Evolutionary conservation across 306 rosid genomes (phyloP), one percentile per base, ranked within the genome.

Genomic region (Lathyrus aphaca): DNA sequence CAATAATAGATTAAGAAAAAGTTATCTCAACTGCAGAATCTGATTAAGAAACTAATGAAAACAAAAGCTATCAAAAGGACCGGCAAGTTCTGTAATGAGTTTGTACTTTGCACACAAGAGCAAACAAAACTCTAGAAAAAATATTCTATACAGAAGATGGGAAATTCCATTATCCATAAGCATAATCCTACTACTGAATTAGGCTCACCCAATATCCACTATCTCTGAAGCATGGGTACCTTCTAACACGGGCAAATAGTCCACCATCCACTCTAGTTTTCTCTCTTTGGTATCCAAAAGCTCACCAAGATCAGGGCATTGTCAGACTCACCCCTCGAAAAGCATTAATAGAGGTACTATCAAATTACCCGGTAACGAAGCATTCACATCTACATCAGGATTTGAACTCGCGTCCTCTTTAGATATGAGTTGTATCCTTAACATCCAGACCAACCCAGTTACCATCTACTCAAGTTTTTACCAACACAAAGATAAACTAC

Each of bases 21-120:
- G 61, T 79, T 45, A 76, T 73, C 68, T 64, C 44, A 59, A 68
- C 51, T 6, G 63, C 70, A 75, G 29, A 71, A 70, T 63, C 72
- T 49, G 35, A 70, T 37, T 59, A 42, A 21, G 17, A 58, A 80
- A 12, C 18, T 49, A 17, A 54, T 19, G 39, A 18, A 37, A 19
- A 10, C 46, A 35, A 39, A 54, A 16, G 15, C 55, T 12, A 55
- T 23, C 30, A 9, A 17, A 2, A 49, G 5, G 42, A 48, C 35
- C 14, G 25, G 21, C 57, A 62, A 68, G 18, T 44, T 49, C 35
- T 21, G 14, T 43, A 10, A 74, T 25, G 27, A 43, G 66, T 16
- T 16, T 39, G 45, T 38, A 39, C 14, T 15, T 57, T 35, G 63
- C 15, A 59, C 38, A 37, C 10, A 55, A 23, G 14, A 66, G 50